Percentiles rank a stretch among this genome's conserved stretches.
Evolutionary conservation across 208 protist species (phyloP).

Genomic region (Acanthamoeba culbertsoni): DNA sequence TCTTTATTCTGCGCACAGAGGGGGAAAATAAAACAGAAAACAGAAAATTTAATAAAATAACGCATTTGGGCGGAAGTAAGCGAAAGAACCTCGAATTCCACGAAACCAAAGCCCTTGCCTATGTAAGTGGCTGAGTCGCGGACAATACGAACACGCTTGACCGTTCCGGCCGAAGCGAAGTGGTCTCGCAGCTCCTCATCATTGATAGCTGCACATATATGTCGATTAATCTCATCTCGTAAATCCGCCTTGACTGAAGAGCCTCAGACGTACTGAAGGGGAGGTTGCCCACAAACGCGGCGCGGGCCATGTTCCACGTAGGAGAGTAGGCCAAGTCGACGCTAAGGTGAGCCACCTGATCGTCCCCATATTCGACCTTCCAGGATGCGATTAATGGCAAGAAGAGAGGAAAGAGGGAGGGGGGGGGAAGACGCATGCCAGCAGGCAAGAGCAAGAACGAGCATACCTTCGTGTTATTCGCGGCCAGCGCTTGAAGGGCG

Average conservation of each 20-base stretch:
- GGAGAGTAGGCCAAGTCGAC: slow-evolving; percentile 22
- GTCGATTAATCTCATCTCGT: background rate
- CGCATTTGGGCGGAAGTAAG: no score
- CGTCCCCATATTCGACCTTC: background rate
- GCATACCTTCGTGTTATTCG: slow-evolving; percentile 30
- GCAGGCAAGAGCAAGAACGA: slow-evolving; percentile 1
- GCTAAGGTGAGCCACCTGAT: background rate
- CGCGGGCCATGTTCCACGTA: slow-evolving; percentile 54
- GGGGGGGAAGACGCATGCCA: background rate
- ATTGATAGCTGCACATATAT: slow-evolving; percentile 26
- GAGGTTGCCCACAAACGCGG: slow-evolving; percentile 66
- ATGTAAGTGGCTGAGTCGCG: slow-evolving; percentile 56
- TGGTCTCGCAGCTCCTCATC: slow-evolving; percentile 64
- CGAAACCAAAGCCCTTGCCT: slow-evolving; percentile 72
- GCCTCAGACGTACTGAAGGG: slow-evolving; percentile 51
- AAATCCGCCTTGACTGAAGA: background rate
- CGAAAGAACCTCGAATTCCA: slow-evolving; percentile 27
- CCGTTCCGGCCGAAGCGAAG: slow-evolving; percentile 58
- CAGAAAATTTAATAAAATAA: background rate
- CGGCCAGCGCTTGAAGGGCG: slow-evolving; percentile 24
- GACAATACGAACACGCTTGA: slow-evolving; percentile 62
- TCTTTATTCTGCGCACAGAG: slow-evolving; percentile 18
- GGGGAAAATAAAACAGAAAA: background rate
- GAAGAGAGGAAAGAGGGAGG: background rate
- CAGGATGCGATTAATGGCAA: background rate